These are phyloP conservation scores for Oryza coarctata DNA, from an alignment of 176 grass and related monocot genomes.

Conservation along the genomic window DNA sequence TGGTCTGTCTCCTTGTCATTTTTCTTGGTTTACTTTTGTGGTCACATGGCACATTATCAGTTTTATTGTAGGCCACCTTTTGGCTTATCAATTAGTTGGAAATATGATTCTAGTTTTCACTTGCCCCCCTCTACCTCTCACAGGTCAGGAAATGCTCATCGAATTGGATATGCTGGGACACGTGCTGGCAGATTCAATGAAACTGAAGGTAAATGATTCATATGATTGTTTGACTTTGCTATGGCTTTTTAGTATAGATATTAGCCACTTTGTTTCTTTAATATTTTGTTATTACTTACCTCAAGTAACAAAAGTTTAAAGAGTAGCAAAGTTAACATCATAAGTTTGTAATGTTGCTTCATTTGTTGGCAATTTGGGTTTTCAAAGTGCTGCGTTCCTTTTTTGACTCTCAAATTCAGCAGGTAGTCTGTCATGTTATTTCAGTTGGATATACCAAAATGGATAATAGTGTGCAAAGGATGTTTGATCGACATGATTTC, in stretches of 20 bases:
- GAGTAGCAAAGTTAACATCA: background rate
- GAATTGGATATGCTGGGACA: slow-evolving; percentile 72
- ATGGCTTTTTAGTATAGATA: slow-evolving; percentile 8
- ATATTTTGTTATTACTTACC: background rate
- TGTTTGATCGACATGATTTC: background rate
- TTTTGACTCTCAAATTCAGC: background rate
- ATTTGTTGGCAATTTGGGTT: background rate
- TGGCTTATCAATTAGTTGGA: background rate
- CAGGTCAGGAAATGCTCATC: slow-evolving; percentile 77
- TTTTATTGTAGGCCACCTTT: background rate
- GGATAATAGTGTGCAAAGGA: background rate
- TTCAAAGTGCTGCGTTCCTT: background rate
- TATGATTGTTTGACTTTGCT: background rate
- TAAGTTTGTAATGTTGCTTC: background rate
- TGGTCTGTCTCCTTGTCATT: slow-evolving; percentile 54
- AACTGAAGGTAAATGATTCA: slow-evolving; percentile 49
- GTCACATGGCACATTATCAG: background rate
- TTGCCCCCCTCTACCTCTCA: background rate
- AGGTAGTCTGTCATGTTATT: background rate
- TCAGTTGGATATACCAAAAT: background rate
- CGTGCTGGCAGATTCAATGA: slow-evolving; percentile 37
- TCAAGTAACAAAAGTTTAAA: background rate
- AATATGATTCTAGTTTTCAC: slow-evolving; percentile 15
- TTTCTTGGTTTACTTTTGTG: slow-evolving; percentile 16
- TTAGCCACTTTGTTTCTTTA: background rate